Percentiles rank a stretch among this genome's conserved stretches.
phyloP scores from a whole-genome alignment of 306 rosid species.

The Glycine latifolia region DNA sequence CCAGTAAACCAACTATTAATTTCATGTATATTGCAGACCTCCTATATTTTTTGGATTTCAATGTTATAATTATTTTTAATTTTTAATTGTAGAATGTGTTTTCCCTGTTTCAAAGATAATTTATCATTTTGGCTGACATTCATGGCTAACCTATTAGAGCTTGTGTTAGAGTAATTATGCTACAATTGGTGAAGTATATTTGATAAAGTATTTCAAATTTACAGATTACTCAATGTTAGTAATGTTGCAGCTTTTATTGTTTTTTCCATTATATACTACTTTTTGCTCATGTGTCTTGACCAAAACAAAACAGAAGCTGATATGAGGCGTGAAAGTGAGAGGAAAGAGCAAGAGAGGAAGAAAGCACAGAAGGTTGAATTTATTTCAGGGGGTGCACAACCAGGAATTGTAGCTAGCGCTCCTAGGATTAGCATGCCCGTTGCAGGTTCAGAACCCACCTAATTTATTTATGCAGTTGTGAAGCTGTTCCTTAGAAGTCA shows the following conservation, averaged over 20 bases:
- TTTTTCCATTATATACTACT: constrained; percentile 1
- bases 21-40: constrained; percentile 22
- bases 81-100: constrained; percentile 3
- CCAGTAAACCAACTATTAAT: constrained; percentile 1
- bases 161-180: constrained; percentile 2
- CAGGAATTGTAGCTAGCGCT: constrained; percentile 59
- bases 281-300: constrained; percentile 40
- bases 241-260: background rate
- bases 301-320: constrained; percentile 72
- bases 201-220: background rate
- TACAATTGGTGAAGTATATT: constrained; percentile 29
- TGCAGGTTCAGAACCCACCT: constrained; percentile 52
- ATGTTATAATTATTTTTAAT: constrained; percentile 5
- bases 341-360: constrained; percentile 84
- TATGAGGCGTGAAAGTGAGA: constrained; percentile 82
- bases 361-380: constrained; percentile 71
- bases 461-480: constrained; percentile 37
- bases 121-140: constrained; percentile 19
- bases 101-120: background rate
- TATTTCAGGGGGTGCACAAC: constrained; percentile 69
- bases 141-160: background rate
- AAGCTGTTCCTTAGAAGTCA: constrained; percentile 31
- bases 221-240: background rate
- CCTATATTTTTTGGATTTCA: constrained; percentile 17
- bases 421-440: constrained; percentile 58